These are phyloP conservation scores for Quercus cerris DNA, from an alignment of 306 rosid genomes.

Conservation along the genomic window DNA sequence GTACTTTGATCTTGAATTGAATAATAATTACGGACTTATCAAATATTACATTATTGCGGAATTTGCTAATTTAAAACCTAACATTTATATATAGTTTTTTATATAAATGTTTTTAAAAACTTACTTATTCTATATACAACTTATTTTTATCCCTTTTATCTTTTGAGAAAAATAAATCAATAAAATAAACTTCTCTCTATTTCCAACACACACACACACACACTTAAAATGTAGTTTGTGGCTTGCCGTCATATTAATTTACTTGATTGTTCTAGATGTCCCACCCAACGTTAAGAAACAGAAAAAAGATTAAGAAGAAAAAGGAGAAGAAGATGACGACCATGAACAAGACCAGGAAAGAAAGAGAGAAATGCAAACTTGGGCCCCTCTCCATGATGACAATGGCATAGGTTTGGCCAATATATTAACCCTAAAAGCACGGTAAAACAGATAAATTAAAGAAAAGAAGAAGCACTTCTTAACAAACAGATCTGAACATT, in stretches of 20 bases:
- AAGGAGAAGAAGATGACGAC: conserved; percentile 34
- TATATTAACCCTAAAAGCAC: background rate
- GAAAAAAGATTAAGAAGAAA: conserved; percentile 19
- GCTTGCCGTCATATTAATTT: too few species aligned
- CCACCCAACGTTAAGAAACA: conserved; percentile 6
- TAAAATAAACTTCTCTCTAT: too few species aligned
- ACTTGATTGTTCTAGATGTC: conserved; percentile 19
- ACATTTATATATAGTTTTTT: too few species aligned
- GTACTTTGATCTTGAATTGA: too few species aligned
- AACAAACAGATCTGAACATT: conserved; percentile 5
- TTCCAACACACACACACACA: background rate
- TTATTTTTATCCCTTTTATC: too few species aligned
- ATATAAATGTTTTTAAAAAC: too few species aligned
- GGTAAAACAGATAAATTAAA: background rate
- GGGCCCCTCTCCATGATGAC: background rate
- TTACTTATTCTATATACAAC: too few species aligned
- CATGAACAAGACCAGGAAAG: conserved; percentile 29
- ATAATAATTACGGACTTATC: too few species aligned
- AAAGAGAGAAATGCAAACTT: conserved; percentile 24
- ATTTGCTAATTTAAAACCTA: too few species aligned
- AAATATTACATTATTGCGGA: too few species aligned
- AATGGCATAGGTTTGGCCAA: background rate
- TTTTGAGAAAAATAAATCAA: too few species aligned
- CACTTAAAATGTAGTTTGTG: background rate
- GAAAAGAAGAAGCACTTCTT: background rate